phyloP scores from a whole-genome alignment of 345 rosid species.

The Ceriops decandra region DNA sequence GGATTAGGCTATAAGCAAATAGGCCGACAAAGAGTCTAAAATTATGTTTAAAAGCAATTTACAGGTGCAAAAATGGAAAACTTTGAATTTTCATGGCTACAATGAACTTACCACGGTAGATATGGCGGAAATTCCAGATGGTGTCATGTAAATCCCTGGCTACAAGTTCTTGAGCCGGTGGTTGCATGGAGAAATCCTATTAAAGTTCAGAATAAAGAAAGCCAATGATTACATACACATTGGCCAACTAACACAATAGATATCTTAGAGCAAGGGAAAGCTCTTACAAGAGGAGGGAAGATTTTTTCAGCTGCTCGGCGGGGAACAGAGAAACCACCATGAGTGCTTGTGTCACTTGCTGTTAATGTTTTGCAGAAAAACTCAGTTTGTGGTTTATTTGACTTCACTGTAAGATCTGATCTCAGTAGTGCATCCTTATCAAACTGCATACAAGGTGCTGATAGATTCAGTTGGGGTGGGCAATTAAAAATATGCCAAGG shows the following conservation, averaged over 20 bases:
- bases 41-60: not conserved
- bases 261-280: not conserved
- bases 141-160: conserved; percentile 91
- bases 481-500: conserved; percentile 10
- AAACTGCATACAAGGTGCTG: conserved; percentile 50
- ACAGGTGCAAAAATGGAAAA: not conserved
- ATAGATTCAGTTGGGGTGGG: conserved; percentile 25
- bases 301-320: conserved; percentile 95
- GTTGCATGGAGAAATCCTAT: conserved; percentile 72
- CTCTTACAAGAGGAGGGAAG: conserved; percentile 78
- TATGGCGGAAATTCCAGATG: conserved; percentile 87
- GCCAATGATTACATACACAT: not conserved
- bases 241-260: not conserved
- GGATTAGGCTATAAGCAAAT: conserved; percentile 4
- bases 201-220: not conserved
- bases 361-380: conserved; percentile 95
- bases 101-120: conserved; percentile 68
- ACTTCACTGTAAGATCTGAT: conserved; percentile 81
- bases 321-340: conserved; percentile 97
- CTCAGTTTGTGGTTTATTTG: conserved; percentile 66
- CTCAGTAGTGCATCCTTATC: conserved; percentile 83
- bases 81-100: not conserved
- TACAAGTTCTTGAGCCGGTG: conserved; percentile 86
- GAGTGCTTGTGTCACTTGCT: conserved; percentile 97
- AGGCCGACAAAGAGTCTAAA: conserved; percentile 3